Percentiles rank a stretch among this genome's conserved stretches.
These are phyloP conservation scores for Diversispora eburnea DNA, from an alignment of 192 early-diverging fungal genomes.

Conservation along the genomic window DNA sequence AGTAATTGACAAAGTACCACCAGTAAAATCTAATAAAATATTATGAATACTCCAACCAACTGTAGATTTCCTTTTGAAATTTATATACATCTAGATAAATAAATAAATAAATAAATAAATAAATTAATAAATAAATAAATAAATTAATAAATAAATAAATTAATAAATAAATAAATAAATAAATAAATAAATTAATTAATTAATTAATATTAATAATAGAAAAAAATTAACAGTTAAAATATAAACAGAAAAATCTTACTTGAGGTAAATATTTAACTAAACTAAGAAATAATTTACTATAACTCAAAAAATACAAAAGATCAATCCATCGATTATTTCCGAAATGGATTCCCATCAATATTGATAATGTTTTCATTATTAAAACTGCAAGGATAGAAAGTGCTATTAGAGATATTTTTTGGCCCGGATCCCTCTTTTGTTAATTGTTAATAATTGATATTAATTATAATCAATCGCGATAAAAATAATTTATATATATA, in stretches of 20 bases:
- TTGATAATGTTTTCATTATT: slow-evolving; percentile 31
- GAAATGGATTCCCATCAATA: slow-evolving; percentile 28
- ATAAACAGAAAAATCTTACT: slow-evolving; percentile 30
- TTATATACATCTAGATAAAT: slow-evolving; percentile 60
- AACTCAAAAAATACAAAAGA: slow-evolving; percentile 69
- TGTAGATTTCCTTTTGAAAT: slow-evolving; percentile 71
- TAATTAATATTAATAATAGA: no score
- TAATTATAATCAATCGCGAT: neutral
- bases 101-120: no score
- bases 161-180: no score
- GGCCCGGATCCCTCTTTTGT: slow-evolving; percentile 39
- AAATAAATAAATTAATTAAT: no score
- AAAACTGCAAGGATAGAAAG: slow-evolving; percentile 38
- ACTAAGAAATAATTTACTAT: slow-evolving; percentile 74
- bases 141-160: no score
- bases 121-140: no score
- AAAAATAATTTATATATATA: neutral
- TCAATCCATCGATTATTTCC: slow-evolving; percentile 48
- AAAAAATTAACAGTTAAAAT: no score
- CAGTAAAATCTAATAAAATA: slow-evolving; percentile 83
- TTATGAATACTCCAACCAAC: slow-evolving; percentile 89
- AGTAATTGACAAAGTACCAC: slow-evolving; percentile 69
- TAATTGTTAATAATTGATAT: neutral
- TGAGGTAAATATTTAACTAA: slow-evolving; percentile 82
- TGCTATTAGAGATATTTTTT: slow-evolving; percentile 43